Conservation (phyloP, 768 basidiomycete species). For the Scleroderma citrinum region DNA sequence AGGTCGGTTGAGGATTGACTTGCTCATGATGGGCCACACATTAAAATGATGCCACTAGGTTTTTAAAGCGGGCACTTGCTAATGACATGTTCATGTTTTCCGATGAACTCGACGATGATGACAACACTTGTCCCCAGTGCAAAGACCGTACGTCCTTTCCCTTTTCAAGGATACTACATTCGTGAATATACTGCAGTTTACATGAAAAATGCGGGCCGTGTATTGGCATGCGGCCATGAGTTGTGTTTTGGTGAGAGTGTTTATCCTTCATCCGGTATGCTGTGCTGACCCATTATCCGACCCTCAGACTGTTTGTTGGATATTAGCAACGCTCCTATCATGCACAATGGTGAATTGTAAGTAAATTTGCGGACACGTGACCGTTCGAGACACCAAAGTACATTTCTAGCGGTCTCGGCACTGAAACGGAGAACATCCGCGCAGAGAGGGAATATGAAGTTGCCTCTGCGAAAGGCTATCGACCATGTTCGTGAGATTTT, state of each 20-base stretch:
- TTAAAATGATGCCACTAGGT: conserved; percentile 11
- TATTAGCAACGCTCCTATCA: conserved; percentile 44
- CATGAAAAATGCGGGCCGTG: conserved; percentile 43
- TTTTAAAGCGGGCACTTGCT: conserved; percentile 42
- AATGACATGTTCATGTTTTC: conserved; percentile 39
- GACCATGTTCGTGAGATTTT: conserved; percentile 43
- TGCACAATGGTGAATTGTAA: conserved; percentile 57
- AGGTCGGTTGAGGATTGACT: conserved; percentile 4
- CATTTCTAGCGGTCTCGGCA: conserved; percentile 43
- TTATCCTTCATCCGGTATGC: background rate
- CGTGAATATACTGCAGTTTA: conserved; percentile 32
- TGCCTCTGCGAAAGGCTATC: conserved; percentile 50
- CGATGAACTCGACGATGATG: conserved; percentile 40
- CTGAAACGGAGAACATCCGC: conserved; percentile 49
- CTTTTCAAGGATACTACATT: background rate
- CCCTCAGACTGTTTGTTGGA: conserved; percentile 50
- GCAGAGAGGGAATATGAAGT: conserved; percentile 52
- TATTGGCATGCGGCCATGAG: conserved; percentile 64
- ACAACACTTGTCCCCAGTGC: conserved; percentile 58
- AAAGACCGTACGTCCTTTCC: conserved; percentile 43
- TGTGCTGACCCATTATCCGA: background rate
- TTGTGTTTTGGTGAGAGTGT: conserved; percentile 50
- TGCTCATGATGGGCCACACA: background rate
- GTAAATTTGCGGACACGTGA: conserved; percentile 11
- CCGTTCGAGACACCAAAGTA: background rate